These are phyloP conservation scores for Fusarium camptoceras DNA, from an alignment of 2,329 filamentous ascomycete genomes.

Conservation along the genomic window DNA sequence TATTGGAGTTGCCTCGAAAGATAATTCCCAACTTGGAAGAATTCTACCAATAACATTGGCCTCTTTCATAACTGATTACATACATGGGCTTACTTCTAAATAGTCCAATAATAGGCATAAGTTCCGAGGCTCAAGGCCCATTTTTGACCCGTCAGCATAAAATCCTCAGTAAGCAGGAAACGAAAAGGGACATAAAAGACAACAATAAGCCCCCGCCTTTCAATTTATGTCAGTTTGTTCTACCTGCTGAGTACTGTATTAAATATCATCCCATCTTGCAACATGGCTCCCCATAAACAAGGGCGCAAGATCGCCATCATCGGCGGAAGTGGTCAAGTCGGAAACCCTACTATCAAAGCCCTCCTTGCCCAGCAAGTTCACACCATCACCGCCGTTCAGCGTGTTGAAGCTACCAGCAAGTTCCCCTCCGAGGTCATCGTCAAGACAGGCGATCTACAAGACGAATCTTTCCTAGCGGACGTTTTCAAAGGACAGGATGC, in stretches of 20 bases:
- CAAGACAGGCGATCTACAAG: conserved; percentile 10
- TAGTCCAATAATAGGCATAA: neutral
- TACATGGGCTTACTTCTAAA: neutral
- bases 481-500: conserved; percentile 16
- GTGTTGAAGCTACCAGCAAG: conserved; percentile 8
- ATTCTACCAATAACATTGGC: neutral
- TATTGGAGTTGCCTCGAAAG: neutral
- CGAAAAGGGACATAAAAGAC: neutral
- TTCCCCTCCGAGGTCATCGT: conserved; percentile 4
- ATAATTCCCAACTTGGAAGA: neutral
- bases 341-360: neutral
- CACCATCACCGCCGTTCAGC: conserved; percentile 21
- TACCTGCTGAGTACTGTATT: neutral
- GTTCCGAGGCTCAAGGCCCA: neutral
- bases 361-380: conserved; percentile 14
- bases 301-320: conserved; percentile 22
- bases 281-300: conserved; percentile 4
- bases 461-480: conserved; percentile 13
- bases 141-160: neutral
- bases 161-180: neutral
- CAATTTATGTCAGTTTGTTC: fast-evolving
- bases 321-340: conserved; percentile 15
- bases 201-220: neutral
- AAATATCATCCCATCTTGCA: neutral
- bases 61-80: neutral